Base-by-base conservation (phyloP, 2,329 filamentous ascomycete species). In the Spiromastix sp. region DNA sequence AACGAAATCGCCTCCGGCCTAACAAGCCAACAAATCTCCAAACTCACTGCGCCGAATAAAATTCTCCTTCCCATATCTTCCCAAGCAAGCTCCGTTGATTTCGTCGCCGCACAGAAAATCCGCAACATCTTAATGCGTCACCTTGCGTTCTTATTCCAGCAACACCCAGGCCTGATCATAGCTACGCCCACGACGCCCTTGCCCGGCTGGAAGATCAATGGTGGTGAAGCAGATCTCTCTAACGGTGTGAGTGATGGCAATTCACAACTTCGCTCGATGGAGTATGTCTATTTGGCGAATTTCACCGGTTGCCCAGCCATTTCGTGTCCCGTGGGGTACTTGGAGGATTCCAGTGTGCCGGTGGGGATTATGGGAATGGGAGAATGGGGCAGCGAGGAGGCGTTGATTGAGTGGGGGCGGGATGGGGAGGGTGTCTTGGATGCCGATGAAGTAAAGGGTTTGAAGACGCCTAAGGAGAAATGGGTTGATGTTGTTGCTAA, bases 211-310 rank as follows among this genome's bases (percentile, higher is more conserved):
- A 72, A 73, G 27, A 75, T 79, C 8, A 58, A 67, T 1, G 68
- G 64, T 6, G 78, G 82, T 26, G 64, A 77, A 11, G 63, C 63
- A n/a, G 77, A 86, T 49, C 53, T 77, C 4, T 46, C 52, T 5
- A 60, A 67, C 30, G 87, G 87, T 2, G 65, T 85, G 45, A 79
- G 71, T 24, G 81, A 95, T 55, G 79, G 71, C 0, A 85, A 91
- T 53, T 67, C 63, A 41, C 78, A 75, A 11, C 64, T 93, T n/a
- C 67, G 72, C 17, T 83, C 74, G 51, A 93, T 94, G 85, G 75
- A 80, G 56, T 94, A 85, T 59, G 77, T 83, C 11, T 93, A 82
- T 72, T 60, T 93, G 22, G 81, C 86, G 5, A 95, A 95, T 58
- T 79, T 85, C 47, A 75, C 70, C 0, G 87, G 87, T 0, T 78